phyloP scores from a whole-genome alignment of 2,329 filamentous ascomycete species.

The Phyllosticta citriasiana region DNA sequence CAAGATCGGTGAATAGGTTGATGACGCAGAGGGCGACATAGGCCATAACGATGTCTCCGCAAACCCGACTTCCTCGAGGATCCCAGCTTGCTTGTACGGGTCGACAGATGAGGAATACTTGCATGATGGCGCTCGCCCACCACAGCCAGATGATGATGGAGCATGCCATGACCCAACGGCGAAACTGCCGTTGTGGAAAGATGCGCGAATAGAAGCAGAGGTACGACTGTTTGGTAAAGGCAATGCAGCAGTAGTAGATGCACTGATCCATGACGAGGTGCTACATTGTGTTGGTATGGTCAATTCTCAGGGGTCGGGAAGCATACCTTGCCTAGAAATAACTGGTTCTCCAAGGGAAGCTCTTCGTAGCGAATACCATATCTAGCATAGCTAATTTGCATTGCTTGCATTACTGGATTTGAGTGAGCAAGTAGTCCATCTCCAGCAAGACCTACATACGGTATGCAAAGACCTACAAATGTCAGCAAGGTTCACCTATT shows the following conservation, averaged over 20 bases:
- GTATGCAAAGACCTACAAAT: neutral
- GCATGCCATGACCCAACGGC: constrained; percentile 1
- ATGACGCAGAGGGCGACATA: constrained; percentile 9
- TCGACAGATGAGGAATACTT: constrained; percentile 26
- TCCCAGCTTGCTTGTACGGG: constrained; percentile 30
- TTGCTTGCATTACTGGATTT: neutral
- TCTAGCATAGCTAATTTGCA: constrained; percentile 2
- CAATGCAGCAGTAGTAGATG: constrained; percentile 1
- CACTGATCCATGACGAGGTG: constrained; percentile 3
- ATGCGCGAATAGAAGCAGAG: constrained; percentile 5
- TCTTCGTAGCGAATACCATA: neutral
- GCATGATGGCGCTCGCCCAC: constrained; percentile 9
- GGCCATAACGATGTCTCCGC: constrained; percentile 18
- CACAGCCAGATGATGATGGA: constrained; percentile 5
- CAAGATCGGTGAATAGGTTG: constrained; percentile 12
- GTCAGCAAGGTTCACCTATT: neutral
- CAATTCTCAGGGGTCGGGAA: neutral
- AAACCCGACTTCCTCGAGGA: constrained; percentile 21
- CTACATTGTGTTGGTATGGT: neutral
- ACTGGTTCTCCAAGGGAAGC: neutral
- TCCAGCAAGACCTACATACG: neutral
- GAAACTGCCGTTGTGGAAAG: neutral
- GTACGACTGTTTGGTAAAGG: constrained; percentile 3
- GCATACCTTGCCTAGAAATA: neutral
- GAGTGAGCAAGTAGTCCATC: neutral